Evolutionary conservation across 2,329 filamentous ascomycete species (phyloP), one percentile per base, ranked within the genome.

Genomic region (Alternaria sp.): DNA sequence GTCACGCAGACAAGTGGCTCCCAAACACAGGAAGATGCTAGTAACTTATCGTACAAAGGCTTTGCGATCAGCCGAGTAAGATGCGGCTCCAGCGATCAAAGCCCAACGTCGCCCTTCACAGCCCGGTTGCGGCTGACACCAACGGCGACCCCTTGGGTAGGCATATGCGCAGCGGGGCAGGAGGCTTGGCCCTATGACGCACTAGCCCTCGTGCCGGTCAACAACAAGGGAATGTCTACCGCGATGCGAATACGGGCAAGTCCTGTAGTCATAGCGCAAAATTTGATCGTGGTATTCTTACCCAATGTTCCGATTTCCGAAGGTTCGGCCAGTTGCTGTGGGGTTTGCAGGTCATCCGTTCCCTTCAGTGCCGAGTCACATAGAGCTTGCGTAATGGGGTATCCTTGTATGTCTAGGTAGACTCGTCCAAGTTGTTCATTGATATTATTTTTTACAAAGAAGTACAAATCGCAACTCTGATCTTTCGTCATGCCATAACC

Each of bases 41-140:
- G 58, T 53, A 59, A 3, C 10, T 40, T 45, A 30, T 17, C 23
- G 12, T 23, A 57, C 57, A 53, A 46, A 44, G 57, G 52, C 45
- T 11, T 10, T 36, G 19, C 49, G 23, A 46, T 52, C 9, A 52
- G 53, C 57, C 56, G 25, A 58, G 55, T 49, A 46, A 46, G 40
- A 32, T 62, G 59, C 63, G 54, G 58, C 47, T 61, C 63, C 43
- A 57, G 44, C 36, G 50, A 47, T 61, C 62, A 65, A 68, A 55
- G 69, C 69, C 71, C 70, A 74, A 72, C 53, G 13, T 59, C 40
- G 54, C 25, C 26, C 57, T 70, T 70, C 65, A 70, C 71, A 70
- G 68, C 71, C 69, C 62, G 59, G 57, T 50, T 71, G 71, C 70
- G 71, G 73, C 73, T 75, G 73, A 69, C 63, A 56, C 19, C 60